Conservation (phyloP, 495 filamentous ascomycete genomes). For the Astrothelium subdiscretum region DNA sequence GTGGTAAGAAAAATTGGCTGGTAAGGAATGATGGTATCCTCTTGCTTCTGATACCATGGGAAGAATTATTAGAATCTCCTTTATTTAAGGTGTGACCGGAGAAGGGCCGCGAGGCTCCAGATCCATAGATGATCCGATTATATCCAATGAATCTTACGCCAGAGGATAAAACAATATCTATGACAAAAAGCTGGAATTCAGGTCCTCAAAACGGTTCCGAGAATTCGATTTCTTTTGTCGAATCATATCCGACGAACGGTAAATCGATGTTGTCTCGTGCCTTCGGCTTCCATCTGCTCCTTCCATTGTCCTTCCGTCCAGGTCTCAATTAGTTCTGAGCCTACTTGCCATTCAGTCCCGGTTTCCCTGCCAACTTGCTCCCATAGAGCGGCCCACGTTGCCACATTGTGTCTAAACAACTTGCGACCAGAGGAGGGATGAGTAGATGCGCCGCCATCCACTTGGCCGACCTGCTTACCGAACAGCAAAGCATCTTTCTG, state of each 20-base stretch:
- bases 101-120: too few relatives aligned
- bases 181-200: not conserved
- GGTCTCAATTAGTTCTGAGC: conserved; percentile 13
- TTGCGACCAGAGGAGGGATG: conserved; percentile 10
- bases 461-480: conserved; percentile 37
- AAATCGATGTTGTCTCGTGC: not conserved
- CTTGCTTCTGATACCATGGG: too few relatives aligned
- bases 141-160: too few relatives aligned
- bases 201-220: not conserved
- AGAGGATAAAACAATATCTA: too few relatives aligned
- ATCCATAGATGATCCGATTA: too few relatives aligned
- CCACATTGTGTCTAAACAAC: conserved; percentile 36
- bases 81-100: too few relatives aligned
- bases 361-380: conserved; percentile 35
- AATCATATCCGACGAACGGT: not conserved
- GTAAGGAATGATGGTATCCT: too few relatives aligned
- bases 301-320: not conserved
- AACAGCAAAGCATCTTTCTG: conserved; percentile 35
- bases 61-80: too few relatives aligned
- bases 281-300: not conserved
- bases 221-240: not conserved
- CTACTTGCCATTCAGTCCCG: conserved; percentile 35
- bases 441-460: conserved; percentile 18
- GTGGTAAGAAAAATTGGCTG: too few relatives aligned
- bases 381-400: conserved; percentile 40